These are phyloP conservation scores for Pseudogymnoascus sp. DNA, from an alignment of 2,329 filamentous ascomycete species.

Conservation along the genomic window DNA sequence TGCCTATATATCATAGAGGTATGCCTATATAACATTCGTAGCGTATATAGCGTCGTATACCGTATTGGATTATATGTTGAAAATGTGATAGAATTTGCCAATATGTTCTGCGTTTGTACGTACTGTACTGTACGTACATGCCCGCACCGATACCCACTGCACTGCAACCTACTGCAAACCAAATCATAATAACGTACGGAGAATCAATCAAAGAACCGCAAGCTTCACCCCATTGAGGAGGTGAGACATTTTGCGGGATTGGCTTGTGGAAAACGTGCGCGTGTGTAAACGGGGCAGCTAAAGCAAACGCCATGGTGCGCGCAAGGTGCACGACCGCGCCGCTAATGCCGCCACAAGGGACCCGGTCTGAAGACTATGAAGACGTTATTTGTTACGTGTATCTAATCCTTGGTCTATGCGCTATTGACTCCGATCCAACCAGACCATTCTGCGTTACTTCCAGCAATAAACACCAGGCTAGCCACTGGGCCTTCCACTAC, in stretches of 20 bases:
- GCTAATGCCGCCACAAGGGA: not conserved
- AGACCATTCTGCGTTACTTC: not conserved
- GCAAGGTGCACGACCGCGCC: not conserved
- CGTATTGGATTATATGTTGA: not conserved
- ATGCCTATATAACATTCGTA: not conserved
- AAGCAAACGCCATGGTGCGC: not conserved
- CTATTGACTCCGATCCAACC: not conserved
- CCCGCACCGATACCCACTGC: not conserved
- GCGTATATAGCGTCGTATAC: not conserved
- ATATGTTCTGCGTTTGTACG: not conserved
- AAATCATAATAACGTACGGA: not conserved
- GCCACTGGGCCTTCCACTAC: not conserved
- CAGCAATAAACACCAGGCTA: not conserved
- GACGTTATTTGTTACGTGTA: not conserved
- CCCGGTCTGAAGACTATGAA: not conserved
- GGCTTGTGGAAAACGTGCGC: not conserved
- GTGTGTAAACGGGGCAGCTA: not conserved
- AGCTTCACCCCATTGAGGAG: not conserved
- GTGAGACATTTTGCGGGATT: not conserved
- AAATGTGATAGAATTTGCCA: slow-evolving; percentile 1
- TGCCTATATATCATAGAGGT: not conserved
- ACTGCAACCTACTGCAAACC: not conserved
- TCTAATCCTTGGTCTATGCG: not conserved
- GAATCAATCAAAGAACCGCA: slow-evolving; percentile 1
- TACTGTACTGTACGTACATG: not conserved